Base-by-base conservation (phyloP, 805 yeast species). In the Blastobotrys chiropterorum region DNA sequence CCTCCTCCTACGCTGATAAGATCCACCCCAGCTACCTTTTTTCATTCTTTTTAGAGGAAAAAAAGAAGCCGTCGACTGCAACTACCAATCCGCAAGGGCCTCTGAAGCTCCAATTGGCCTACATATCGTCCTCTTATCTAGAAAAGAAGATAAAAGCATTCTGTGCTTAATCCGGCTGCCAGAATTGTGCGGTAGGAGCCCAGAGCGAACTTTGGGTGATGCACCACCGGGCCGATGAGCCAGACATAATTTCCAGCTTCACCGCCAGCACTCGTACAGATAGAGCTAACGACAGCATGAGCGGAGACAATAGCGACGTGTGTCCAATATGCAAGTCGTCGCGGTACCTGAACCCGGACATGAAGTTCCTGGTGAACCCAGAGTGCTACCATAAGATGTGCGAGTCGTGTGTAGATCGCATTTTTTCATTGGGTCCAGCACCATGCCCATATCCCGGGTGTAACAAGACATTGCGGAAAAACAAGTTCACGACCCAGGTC, bases 301-400 rank as follows among this genome's bases (percentile, higher is more conserved):
- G 38, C 38, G 38, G 42, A 2, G 57, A 52, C 30, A 56, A 60
- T 46, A 67, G 60, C 51, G 96, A 88, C 67, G 85, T 90, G 82
- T 94, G 99, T 74, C 98, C 98, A 30, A 89, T 94, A 62, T 94
- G 99, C 76, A 89, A 92, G 70, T 89, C 97, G 46, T 96, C 92
- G 69, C 74, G 90, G 66, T 94, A 94, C 67, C 75, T 94, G 55
- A 88, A 96, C 44, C 98, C 98, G 21, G 89, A 90, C 60, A 86
- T 94, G 84, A 82, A 78, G 58, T 92, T 94, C 65, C 79, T 92
- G 51, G 90, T 94, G 57, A 94, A 94, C 62, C 96, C 98, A 0
- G 99, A 94, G 67, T 94, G 99, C 70, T 94, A 94, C 66, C 99
- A 94, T 66, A 92, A 89, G 74, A 92, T 94, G 68, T 94, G 99